Evolutionary conservation across 2,329 filamentous ascomycete genomes (phyloP), one percentile per base, ranked within the genome.

Genomic region (Penicillium olsonii): DNA sequence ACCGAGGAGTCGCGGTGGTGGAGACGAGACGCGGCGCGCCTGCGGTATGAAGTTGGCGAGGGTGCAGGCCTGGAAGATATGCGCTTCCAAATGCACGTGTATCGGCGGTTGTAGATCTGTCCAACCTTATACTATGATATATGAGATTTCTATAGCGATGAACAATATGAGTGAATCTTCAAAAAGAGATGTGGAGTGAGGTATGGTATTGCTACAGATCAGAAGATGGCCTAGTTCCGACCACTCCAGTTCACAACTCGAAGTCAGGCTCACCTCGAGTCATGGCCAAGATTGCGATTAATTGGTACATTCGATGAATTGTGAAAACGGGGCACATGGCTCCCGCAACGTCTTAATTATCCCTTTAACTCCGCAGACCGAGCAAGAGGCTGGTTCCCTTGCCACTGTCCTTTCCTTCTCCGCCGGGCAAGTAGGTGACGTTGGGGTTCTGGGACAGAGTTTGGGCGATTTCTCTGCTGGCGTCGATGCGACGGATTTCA

Each of bases 401-500:
- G 49, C 78, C 85, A 47, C 78, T 78, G 8, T 78, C 78, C 55
- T 78, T 79, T 35, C 76, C 75, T 37, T 73, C 73, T 31, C 88
- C 87, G 62, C 89, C 84, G 3, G 94, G 94, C 56, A 99, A 75
- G 73, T 99, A 99, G 40, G 91, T 92, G 45, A 99, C 92, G 65
- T 99, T 97, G 53, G 94, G 92, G 76, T 99, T 99, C 52, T 78
- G 78, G 17, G 92, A 84, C 67, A 99, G 76, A 60, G 92, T 92
- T 75, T 91, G 84, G 9, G 94, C 94, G 74, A 99, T 96, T 66
- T 99, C 95, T 72, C 87, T 90, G 70, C 90, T 92, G 12, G 94
- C 95, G 79, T 99, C 94, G 67, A 99, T 96, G 79, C 92, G 87
- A 79, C 94, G 82, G 73, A 99, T 97, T 83, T 94, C 85, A 60